phyloP scores from a whole-genome alignment of 176 grass and related monocot species.

The Oropetium thomaeum region DNA sequence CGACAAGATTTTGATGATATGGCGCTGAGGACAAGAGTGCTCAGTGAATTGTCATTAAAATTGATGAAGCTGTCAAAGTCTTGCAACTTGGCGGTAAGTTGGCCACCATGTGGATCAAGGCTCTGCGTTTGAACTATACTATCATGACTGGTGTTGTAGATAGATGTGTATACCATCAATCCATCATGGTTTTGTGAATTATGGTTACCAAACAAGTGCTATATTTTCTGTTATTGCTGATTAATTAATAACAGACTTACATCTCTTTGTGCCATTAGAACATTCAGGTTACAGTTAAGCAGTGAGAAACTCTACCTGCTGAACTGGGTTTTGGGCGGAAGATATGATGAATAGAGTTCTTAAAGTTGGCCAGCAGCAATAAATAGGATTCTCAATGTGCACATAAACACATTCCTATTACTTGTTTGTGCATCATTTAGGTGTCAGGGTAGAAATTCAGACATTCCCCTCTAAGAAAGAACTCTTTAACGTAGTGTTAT shows the following conservation, averaged over 20 bases:
- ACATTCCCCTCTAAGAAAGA: not conserved
- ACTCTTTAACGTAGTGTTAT: not conserved
- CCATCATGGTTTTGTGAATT: not conserved
- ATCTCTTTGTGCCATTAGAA: not conserved
- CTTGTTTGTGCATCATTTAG: not conserved
- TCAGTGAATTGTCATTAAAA: constrained; percentile 80
- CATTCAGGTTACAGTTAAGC: not conserved
- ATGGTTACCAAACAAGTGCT: not conserved
- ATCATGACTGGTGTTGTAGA: not conserved
- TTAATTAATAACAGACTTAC: not conserved
- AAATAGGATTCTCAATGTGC: constrained; percentile 2
- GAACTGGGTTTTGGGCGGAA: not conserved
- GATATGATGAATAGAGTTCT: not conserved
- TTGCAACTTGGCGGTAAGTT: constrained; percentile 71
- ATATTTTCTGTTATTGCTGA: not conserved
- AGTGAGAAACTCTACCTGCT: not conserved
- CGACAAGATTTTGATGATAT: constrained; percentile 96
- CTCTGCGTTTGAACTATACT: not conserved
- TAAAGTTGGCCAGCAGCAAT: not conserved
- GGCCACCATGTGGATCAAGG: not conserved
- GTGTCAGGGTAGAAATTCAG: not conserved
- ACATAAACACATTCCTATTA: not conserved
- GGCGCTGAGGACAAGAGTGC: constrained; percentile 75
- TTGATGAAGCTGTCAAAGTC: constrained; percentile 79
- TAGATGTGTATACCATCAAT: not conserved